Conservation (phyloP, 2,329 filamentous ascomycete species). For the Colletotrichum liaoningense region DNA sequence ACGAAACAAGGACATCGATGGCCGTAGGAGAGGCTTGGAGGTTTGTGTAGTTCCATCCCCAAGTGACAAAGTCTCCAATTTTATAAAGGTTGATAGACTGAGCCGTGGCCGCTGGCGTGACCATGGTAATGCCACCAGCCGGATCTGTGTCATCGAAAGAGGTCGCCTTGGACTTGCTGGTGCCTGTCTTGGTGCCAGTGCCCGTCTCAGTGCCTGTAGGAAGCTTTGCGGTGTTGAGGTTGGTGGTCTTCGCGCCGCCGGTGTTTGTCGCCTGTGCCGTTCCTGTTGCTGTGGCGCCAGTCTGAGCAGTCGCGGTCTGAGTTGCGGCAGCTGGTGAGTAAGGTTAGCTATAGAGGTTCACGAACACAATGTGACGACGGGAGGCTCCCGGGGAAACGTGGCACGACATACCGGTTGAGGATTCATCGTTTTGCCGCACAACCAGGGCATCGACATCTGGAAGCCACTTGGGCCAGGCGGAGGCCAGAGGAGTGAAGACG, state of each 20-base stretch:
- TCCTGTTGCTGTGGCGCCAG: constrained; percentile 38
- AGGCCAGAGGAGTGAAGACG: constrained; percentile 52
- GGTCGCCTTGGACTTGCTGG: constrained; percentile 46
- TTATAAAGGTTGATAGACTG: constrained; percentile 65
- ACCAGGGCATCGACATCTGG: constrained; percentile 65
- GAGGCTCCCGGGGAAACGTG: constrained; percentile 13
- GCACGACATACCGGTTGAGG: constrained; percentile 35
- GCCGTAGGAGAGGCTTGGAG: constrained; percentile 68
- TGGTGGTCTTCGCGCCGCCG: constrained; percentile 46
- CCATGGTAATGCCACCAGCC: constrained; percentile 58
- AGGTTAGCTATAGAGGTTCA: constrained; percentile 11
- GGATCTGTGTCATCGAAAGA: constrained; percentile 58
- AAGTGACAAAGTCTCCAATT: constrained; percentile 69
- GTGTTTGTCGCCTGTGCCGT: constrained; percentile 39
- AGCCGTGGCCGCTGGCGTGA: constrained; percentile 54
- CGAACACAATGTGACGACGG: background rate
- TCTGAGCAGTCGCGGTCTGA: constrained; percentile 15
- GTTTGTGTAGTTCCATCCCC: constrained; percentile 75
- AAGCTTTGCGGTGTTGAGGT: constrained; percentile 54
- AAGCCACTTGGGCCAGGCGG: constrained; percentile 68
- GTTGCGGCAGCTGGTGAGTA: constrained; percentile 15
- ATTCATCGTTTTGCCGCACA: constrained; percentile 57
- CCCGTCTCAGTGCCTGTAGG: constrained; percentile 38
- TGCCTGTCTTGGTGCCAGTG: constrained; percentile 42
- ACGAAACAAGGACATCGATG: constrained; percentile 69